phyloP scores from a whole-genome alignment of 1,284 basidiomycete species.

The Melampsora larici-populina region DNA sequence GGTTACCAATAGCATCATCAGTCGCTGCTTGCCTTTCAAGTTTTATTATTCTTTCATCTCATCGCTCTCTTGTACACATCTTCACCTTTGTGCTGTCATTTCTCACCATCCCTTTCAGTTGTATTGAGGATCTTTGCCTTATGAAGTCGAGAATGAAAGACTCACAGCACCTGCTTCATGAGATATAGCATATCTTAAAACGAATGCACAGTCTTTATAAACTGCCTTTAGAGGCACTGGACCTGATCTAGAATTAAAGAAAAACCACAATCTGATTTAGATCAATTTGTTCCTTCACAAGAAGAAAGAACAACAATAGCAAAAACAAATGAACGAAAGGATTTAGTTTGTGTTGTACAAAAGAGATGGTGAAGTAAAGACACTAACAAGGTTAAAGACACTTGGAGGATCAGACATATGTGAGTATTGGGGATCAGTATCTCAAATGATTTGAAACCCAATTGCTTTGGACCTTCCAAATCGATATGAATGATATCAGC shows the following conservation, averaged over 20 bases:
- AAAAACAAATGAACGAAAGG: background rate
- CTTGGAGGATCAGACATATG: too few relatives aligned
- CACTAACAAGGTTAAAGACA: too few relatives aligned
- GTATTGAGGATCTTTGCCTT: too few relatives aligned
- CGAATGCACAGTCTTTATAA: slow-evolving; percentile 30
- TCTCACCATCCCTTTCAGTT: too few relatives aligned
- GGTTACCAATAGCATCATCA: too few relatives aligned
- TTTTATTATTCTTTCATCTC: too few relatives aligned
- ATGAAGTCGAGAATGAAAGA: background rate
- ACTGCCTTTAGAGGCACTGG: slow-evolving; percentile 30
- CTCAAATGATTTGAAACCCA: background rate
- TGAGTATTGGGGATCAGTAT: background rate
- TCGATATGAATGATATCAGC: background rate
- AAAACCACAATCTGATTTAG: slow-evolving; percentile 19
- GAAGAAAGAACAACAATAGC: background rate
- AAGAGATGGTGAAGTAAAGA: too few relatives aligned
- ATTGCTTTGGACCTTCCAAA: background rate
- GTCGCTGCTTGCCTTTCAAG: too few relatives aligned
- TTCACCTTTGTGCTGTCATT: too few relatives aligned
- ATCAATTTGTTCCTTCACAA: slow-evolving; percentile 23
- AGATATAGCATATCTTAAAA: slow-evolving; percentile 22
- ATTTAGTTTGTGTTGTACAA: background rate
- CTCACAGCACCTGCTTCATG: slow-evolving; percentile 9
- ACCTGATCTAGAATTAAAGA: slow-evolving; percentile 16
- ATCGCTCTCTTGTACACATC: too few relatives aligned